These are phyloP conservation scores for Mrakia frigida DNA, from an alignment of 768 basidiomycete species.

Conservation along the genomic window DNA sequence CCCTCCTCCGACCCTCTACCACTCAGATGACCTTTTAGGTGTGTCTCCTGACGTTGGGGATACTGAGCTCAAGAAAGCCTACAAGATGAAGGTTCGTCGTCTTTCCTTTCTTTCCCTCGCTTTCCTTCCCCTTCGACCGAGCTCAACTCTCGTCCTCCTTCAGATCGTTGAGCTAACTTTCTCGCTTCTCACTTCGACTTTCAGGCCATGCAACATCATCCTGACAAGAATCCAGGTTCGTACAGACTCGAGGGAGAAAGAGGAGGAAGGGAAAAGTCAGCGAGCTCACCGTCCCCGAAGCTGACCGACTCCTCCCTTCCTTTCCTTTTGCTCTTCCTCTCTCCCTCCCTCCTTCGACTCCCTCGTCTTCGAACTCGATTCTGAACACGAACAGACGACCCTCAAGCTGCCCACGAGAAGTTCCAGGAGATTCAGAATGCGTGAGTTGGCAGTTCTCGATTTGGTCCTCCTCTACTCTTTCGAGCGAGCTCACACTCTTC, in stretches of 20 bases:
- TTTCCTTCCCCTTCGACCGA: not conserved
- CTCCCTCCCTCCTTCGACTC: not conserved
- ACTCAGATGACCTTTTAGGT: constrained; percentile 72
- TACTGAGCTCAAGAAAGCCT: constrained; percentile 85
- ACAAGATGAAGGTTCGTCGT: constrained; percentile 72
- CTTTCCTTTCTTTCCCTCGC: constrained; percentile 7
- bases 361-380: not conserved
- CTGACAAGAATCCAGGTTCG: constrained; percentile 36
- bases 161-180: not conserved
- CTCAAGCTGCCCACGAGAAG: constrained; percentile 30
- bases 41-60: constrained; percentile 73
- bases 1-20: not conserved
- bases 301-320: not conserved
- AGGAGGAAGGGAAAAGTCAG: not conserved
- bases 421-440: constrained; percentile 38
- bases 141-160: not conserved
- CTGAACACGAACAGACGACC: constrained; percentile 15
- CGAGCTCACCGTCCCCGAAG: not conserved
- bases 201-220: constrained; percentile 39
- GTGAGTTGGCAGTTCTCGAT: not conserved
- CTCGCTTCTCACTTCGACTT: not conserved
- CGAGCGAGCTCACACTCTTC: not conserved
- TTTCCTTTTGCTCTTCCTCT: not conserved
- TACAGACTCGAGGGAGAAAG: not conserved
- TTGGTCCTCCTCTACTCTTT: not conserved